phyloP scores from a whole-genome alignment of 139 green algal species.

The Limnomonas spitsbergensis region DNA sequence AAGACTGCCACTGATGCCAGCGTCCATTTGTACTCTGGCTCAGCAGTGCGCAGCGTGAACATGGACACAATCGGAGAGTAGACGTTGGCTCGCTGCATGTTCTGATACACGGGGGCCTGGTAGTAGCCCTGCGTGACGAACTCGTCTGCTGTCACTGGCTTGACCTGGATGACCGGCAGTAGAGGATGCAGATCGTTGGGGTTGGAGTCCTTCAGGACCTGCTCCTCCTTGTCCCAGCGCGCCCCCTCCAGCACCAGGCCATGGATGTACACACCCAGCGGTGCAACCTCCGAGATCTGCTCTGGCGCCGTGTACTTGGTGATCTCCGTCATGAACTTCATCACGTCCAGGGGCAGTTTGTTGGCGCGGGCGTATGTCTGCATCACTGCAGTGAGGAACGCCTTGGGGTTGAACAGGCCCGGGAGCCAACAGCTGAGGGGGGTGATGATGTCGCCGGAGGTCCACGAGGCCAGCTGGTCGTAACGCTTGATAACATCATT shows the following conservation, averaged over 20 bases:
- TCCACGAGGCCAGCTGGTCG: slow-evolving; percentile 77
- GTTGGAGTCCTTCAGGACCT: slow-evolving; percentile 68
- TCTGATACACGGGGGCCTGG: slow-evolving; percentile 82
- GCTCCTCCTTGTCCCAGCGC: slow-evolving; percentile 74
- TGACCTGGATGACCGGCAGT: slow-evolving; percentile 73
- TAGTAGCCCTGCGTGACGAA: slow-evolving; percentile 72
- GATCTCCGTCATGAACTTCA: slow-evolving; percentile 81
- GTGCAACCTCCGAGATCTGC: slow-evolving; percentile 59
- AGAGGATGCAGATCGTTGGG: slow-evolving; percentile 78
- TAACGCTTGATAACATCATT: slow-evolving; percentile 68
- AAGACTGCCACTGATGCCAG: slow-evolving; percentile 75
- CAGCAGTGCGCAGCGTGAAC: slow-evolving; percentile 77
- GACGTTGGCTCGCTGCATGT: slow-evolving; percentile 86
- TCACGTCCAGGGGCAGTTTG: slow-evolving; percentile 80
- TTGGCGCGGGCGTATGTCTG: slow-evolving; percentile 80
- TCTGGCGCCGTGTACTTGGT: slow-evolving; percentile 36
- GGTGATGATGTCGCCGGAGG: slow-evolving; percentile 52
- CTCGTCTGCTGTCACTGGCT: slow-evolving; percentile 72
- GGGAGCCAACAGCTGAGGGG: slow-evolving; percentile 73
- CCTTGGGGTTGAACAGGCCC: slow-evolving; percentile 86
- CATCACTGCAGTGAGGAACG: slow-evolving; percentile 84
- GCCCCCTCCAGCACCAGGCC: slow-evolving; percentile 78
- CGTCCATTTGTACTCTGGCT: slow-evolving; percentile 72
- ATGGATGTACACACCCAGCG: slow-evolving; percentile 73
- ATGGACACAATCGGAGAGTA: slow-evolving; percentile 73